Base-by-base conservation (phyloP, 495 filamentous ascomycete species). In the Chaetomium fimeti region DNA sequence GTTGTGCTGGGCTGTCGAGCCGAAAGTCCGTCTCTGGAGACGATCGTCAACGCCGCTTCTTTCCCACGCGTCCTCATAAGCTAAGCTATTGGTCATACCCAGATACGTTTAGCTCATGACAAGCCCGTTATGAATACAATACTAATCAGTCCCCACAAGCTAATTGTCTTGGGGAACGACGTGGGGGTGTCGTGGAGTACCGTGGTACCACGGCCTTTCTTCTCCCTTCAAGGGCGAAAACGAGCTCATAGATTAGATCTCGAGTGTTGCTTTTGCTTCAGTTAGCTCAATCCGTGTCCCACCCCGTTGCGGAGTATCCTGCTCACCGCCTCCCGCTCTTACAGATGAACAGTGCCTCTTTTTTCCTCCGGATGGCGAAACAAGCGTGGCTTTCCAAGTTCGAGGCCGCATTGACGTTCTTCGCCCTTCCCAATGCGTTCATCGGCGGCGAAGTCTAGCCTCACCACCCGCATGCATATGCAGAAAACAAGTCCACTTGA, bases 381-480 rank as follows among this genome's bases (percentile, higher is more conserved):
- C 32, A 36, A 36, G 6, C 32, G 32, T 36, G 32, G 32, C 32
- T 36, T 11, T 36, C 32, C 40, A 43, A 18, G 16, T 18, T 11
- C 13, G 40, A 43, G 13, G 13, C 40, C 13, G 40, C 40, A 16
- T 18, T 43, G 40, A 4, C 40, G 9, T 43, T 43, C n/a, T 28
- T 22, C 25, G 8, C 22, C 53, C 9, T 56, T 56, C 53, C 20
- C 32, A 9, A 38, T 32, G n/a, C 8, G n/a, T 56, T 32, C n/a
- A 22, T 24, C 2, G 6, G 8, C 29, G 20, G n/a, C n/a, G n/a
- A n/a, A 36, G n/a, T 18, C 53, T 32, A 38, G 53, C 20, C 29
- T 24, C 29, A 40, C 20, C 3, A 16, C 8, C 32, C 28, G 22
- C 55, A 45, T 58, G 38, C 55, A 58, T 58, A 57, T 57, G 54